phyloP scores from a whole-genome alignment of 2,329 filamentous ascomycete genomes.

The Arthrinium puccinioides region DNA sequence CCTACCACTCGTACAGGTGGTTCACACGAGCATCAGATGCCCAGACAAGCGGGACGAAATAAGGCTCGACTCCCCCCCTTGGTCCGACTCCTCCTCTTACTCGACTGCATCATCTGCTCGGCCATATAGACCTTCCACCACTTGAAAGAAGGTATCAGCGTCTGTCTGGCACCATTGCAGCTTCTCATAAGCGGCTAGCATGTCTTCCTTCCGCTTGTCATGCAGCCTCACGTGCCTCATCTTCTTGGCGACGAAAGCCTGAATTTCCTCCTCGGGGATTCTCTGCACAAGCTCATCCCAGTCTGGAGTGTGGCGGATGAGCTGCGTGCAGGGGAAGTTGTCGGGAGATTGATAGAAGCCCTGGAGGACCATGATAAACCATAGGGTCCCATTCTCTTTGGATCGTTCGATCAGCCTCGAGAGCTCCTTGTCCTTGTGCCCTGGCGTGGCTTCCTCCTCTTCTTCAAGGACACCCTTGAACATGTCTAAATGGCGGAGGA shows the following conservation, averaged over 20 bases:
- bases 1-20: too few species aligned
- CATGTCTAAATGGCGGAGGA: neutral
- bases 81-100: too few species aligned
- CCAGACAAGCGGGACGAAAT: too few species aligned
- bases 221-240: too few species aligned
- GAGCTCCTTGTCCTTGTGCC: neutral
- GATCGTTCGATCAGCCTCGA: neutral
- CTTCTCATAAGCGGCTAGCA: too few species aligned
- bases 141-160: too few species aligned
- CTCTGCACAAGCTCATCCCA: neutral
- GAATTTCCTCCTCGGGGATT: conserved; percentile 1
- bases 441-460: neutral
- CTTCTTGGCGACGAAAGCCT: conserved; percentile 1
- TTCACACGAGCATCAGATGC: too few species aligned
- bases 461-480: conserved; percentile 1
- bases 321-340: neutral
- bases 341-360: neutral
- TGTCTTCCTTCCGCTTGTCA: too few species aligned
- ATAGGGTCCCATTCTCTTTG: neutral
- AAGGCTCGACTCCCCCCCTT: too few species aligned
- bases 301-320: neutral
- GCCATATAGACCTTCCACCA: too few species aligned
- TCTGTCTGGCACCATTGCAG: too few species aligned
- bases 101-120: too few species aligned
- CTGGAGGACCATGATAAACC: neutral